Evolutionary conservation across 257 asterid genomes (phyloP), one percentile per base, ranked within the genome.

Genomic region (Solanum phureja): DNA sequence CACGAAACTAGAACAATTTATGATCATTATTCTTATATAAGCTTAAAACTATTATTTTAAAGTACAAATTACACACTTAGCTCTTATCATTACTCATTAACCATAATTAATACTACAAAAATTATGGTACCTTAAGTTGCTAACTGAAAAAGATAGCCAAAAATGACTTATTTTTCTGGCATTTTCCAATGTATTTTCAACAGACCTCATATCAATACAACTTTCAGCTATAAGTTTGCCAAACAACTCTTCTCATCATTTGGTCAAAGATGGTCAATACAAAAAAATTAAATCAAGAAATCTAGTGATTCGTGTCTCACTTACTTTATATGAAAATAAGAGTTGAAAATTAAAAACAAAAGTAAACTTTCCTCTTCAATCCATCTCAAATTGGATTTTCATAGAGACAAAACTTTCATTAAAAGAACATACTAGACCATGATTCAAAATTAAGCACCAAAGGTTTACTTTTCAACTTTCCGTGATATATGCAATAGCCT

Each of bases 351-450:
- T 7, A 34, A 8, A 72, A 34, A 18, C 14, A 33, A 6, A 72
- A 6, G 35, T 42, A 42, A 9, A 11, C 18, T 71, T 31, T 71
- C 77, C 62, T 42, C 24, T 6, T 37, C 23, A 23, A 52, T 83
- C 12, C 86, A 83, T 56, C n/a, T 14, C 40, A 7, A 71, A 31
- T 5, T 72, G 42, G 7, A 33, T 2, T 69, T 69, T 3, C 24
- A 72, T 18, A 72, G 44, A 72, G 44, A 72, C 11, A 18, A 91
- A 40, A 46, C 86, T 86, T 88, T 92, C 92, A 90, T 91, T 91
- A 91, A 89, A 91, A 31, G 76, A 69, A 69, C 40, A 69, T 68
- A 14, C 14, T 69, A 69, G 74, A 69, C 40, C 44, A 38, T 38
- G 44, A 38, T 38, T 38, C 44, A 8, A 38, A 38, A 38, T 38